Conservation (phyloP, 2,329 filamentous ascomycete species). For the Neofusicoccum sp. region DNA sequence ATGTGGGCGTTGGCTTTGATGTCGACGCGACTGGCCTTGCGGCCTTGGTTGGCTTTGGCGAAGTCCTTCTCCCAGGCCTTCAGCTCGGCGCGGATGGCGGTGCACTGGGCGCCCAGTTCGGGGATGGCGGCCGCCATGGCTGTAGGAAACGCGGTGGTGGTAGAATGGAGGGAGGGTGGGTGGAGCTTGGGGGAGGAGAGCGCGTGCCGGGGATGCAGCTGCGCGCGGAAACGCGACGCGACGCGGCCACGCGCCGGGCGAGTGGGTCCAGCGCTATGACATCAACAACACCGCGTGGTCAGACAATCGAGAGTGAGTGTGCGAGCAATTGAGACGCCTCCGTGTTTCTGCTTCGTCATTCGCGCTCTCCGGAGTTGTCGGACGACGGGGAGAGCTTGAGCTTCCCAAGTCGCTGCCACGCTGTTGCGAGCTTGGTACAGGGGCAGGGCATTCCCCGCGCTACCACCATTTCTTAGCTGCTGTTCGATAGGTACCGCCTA, state of each 20-base stretch:
- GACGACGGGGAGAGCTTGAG: too few relatives aligned
- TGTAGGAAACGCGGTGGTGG: neutral
- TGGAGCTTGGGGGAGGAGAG: neutral
- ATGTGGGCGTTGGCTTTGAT: conserved; percentile 73
- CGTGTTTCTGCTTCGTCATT: neutral
- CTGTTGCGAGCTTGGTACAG: too few relatives aligned
- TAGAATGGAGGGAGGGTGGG: neutral
- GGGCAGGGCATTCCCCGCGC: too few relatives aligned
- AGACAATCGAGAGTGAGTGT: too few relatives aligned
- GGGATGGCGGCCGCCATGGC: neutral
- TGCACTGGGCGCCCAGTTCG: conserved; percentile 1
- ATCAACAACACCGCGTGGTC: neutral
- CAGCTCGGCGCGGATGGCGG: conserved; percentile 61
- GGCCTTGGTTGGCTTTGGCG: conserved; percentile 59
- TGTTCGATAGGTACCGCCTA: too few relatives aligned
- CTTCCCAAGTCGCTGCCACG: too few relatives aligned
- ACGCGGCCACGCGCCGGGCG: neutral
- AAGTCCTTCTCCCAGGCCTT: conserved; percentile 74
- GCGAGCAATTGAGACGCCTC: too few relatives aligned
- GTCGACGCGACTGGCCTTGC: conserved; percentile 69
- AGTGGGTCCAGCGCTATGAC: neutral
- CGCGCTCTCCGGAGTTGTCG: too few relatives aligned
- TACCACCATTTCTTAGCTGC: too few relatives aligned
- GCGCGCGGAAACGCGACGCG: conserved; percentile 7
- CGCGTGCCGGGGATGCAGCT: neutral